Evolutionary conservation across 306 rosid species (phyloP), one percentile per base, ranked within the genome.

Genomic region (Corylus americana): DNA sequence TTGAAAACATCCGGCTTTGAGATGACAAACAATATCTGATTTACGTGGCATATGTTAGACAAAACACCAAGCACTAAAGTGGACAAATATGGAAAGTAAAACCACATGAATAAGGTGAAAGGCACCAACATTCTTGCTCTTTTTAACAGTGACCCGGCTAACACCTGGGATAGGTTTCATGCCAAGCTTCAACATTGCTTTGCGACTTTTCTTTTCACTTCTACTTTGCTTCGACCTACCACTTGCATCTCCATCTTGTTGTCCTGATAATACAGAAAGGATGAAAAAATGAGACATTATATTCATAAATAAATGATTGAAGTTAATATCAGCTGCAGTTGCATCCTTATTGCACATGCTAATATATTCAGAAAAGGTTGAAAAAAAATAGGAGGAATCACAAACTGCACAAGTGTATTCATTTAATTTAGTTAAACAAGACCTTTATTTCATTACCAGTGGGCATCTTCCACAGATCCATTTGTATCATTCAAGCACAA

Each of bases 1-100:
- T 93, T 91, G 83, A 93, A 93, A 22, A 93, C 98, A 77, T 91
- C 97, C 20, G 98, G 98, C 75, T 91, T 93, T 20, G 97, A 89
- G 78, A 93, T 90, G 55, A 93, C 98, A 31, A 93, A 93, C 75
- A 93, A 74, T 79, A 93, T 92, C 98, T 90, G 82, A 76, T 49
- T 31, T 22, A 22, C 61, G n/a, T 4, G 4, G 49, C 18, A 12
- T 50, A 42, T 11, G 58, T 69, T 11, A 59, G 44, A 10, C 79
- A 58, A 66, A 55, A 81, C 18, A 31, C 50, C 48, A 64, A 50
- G 14, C 37, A 1, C 17, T 57, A 10, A 27, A 35, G 55, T 11
- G 27, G 42, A 55, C 37, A 66, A 58, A 47, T 7, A 45, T 20
- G 51, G 31, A 81, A 8, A 42, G n/a, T 7, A 45, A 55, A 51